Conservation (phyloP, 2,329 filamentous ascomycete genomes). For the Coniochaeta ligniaria region DNA sequence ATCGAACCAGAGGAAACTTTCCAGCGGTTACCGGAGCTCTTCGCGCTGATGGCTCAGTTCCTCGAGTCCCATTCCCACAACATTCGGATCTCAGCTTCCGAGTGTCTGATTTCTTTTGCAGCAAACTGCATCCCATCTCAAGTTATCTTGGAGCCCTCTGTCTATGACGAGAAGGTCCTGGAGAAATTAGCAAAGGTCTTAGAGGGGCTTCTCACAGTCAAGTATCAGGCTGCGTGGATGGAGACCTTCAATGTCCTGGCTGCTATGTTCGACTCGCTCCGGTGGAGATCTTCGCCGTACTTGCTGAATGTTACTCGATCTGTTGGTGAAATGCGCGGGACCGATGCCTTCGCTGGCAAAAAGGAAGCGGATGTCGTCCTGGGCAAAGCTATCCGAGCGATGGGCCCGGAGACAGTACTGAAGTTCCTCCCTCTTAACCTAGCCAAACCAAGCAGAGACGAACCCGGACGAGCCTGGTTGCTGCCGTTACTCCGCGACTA, state of each 20-base stretch:
- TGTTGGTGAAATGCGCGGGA: constrained; percentile 80
- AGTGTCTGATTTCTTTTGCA: constrained; percentile 89
- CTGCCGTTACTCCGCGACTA: constrained; percentile 85
- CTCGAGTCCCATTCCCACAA: constrained; percentile 84
- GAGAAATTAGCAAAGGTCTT: constrained; percentile 72
- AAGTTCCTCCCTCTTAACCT: constrained; percentile 82
- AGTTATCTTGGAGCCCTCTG: constrained; percentile 79
- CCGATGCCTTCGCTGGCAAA: constrained; percentile 84
- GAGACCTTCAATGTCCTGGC: constrained; percentile 87
- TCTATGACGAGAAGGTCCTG: constrained; percentile 85
- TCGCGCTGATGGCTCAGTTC: constrained; percentile 72
- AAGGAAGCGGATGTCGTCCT: constrained; percentile 91
- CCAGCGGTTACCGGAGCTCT: constrained; percentile 78
- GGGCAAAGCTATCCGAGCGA: constrained; percentile 77
- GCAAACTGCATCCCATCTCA: constrained; percentile 80
- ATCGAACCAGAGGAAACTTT: constrained; percentile 88
- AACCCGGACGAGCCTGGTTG: constrained; percentile 89
- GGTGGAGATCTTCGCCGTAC: constrained; percentile 78
- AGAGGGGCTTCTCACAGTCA: constrained; percentile 72
- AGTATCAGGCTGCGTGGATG: constrained; percentile 90
- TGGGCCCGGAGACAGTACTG: constrained; percentile 82
- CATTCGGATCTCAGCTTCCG: constrained; percentile 88
- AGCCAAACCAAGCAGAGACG: constrained; percentile 63
- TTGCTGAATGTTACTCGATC: constrained; percentile 68
- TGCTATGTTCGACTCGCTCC: constrained; percentile 78